Evolutionary conservation across 2,329 filamentous ascomycete species (phyloP).

Genomic region (Cercospora zeae-maydis): DNA sequence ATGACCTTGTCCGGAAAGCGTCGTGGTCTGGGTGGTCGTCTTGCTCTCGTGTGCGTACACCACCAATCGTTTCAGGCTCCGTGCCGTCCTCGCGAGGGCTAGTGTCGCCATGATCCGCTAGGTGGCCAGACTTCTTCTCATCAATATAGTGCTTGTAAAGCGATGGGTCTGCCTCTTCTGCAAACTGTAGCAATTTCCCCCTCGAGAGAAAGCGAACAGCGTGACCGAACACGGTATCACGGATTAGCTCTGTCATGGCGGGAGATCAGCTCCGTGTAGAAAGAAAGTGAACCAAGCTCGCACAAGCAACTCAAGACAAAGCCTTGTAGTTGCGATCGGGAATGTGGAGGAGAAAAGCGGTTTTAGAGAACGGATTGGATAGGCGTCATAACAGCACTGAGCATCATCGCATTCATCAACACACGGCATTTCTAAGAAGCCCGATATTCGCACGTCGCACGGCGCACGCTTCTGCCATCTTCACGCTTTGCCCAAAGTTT

Average conservation of each 20-base stretch:
- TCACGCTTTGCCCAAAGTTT: background rate
- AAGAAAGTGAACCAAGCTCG: background rate
- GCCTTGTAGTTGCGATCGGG: background rate
- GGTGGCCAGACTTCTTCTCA: slow-evolving; percentile 48
- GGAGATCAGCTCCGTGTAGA: background rate
- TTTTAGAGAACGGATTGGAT: background rate
- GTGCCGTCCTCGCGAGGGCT: slow-evolving; percentile 36
- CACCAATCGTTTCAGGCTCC: slow-evolving; percentile 28
- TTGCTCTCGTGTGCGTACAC: slow-evolving; percentile 30
- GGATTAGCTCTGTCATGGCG: slow-evolving; percentile 37
- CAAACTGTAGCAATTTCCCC: slow-evolving; percentile 45
- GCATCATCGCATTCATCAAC: background rate
- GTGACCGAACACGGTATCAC: slow-evolving; percentile 49
- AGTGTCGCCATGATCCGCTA: slow-evolving; percentile 46
- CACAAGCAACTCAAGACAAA: background rate
- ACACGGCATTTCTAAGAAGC: background rate
- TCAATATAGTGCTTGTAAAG: slow-evolving; percentile 51
- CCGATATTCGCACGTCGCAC: background rate
- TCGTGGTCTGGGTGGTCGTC: background rate
- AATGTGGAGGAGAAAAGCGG: background rate
- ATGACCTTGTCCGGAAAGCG: background rate
- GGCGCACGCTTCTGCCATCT: background rate
- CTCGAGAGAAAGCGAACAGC: slow-evolving; percentile 43
- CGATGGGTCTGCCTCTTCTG: slow-evolving; percentile 48
- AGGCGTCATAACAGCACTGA: background rate